Evolutionary conservation across 2,329 filamentous ascomycete species (phyloP).

Genomic region (Endocalyx cinctus): DNA sequence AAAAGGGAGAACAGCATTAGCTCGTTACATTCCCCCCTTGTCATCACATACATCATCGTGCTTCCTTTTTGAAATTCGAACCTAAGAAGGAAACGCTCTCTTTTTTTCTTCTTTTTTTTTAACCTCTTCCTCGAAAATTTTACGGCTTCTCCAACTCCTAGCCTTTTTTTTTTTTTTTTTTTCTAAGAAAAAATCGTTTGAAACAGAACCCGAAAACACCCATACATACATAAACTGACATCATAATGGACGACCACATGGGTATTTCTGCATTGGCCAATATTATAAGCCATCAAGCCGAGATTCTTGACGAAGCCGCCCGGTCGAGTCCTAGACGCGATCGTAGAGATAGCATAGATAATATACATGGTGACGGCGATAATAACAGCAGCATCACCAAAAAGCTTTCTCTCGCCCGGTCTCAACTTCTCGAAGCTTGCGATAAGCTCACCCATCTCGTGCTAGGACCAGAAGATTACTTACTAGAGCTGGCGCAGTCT

Average conservation of each 20-base stretch:
- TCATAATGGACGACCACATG: constrained; percentile 18
- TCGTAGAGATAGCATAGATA: too few relatives aligned
- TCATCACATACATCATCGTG: too few relatives aligned
- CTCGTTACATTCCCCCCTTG: too few relatives aligned
- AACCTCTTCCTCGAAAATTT: too few relatives aligned
- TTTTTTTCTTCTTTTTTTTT: too few relatives aligned
- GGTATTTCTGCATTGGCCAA: constrained; percentile 16
- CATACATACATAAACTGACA: background rate
- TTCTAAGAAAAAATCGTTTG: constrained; percentile 1
- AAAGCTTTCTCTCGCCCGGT: constrained; percentile 15
- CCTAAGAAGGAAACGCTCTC: too few relatives aligned
- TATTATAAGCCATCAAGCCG: constrained; percentile 15
- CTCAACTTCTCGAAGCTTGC: constrained; percentile 16
- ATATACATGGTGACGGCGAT: too few relatives aligned
- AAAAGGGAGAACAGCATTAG: too few relatives aligned
- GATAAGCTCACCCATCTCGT: constrained; percentile 17
- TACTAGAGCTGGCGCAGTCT: constrained; percentile 8
- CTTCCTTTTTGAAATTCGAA: too few relatives aligned
- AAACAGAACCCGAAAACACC: constrained; percentile 4
- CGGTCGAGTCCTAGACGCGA: constrained; percentile 10
- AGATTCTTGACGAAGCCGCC: constrained; percentile 14
- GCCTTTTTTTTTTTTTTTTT: background rate
- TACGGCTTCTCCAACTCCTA: too few relatives aligned
- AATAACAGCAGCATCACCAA: constrained; percentile 14
- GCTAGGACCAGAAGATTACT: constrained; percentile 14